Evolutionary conservation across 306 rosid genomes (phyloP), one percentile per base, ranked within the genome.

Genomic region (Mimosa pudica): DNA sequence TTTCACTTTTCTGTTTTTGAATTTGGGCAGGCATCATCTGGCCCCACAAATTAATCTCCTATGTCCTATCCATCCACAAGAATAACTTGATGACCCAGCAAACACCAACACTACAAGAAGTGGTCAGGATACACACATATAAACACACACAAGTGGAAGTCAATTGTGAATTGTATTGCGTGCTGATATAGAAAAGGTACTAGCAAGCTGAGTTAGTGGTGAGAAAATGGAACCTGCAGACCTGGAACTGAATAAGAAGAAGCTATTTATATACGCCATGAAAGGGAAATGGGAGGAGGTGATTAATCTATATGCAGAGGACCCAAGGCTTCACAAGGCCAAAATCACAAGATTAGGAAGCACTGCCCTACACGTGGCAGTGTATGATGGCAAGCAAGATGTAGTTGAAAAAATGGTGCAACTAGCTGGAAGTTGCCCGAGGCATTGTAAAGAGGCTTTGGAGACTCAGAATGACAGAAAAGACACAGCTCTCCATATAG

Each of bases 301-400:
- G 4, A 73, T 82, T 3, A 0, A 1, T 0, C 77, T 12, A 3
- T 90, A 82, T 55, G 2, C 0, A 32, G 1, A 0, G 0, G 18
- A 86, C 0, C 3, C 1, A 5, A 4, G 11, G 18, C 87, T 82
- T 5, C 87, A 62, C 14, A 6, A 17, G 47, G 35, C 73, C 73
- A 41, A n/a, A 18, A 42, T 68, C n/a, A 68, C 73, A 8, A 68
- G 57, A 35, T 24, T 79, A 8, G 89, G 85, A 0, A 83, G 85
- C 78, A 88, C 92, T 7, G 91, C 84, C 20, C 42, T 88, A 35
- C 95, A 89, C 60, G 14, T 82, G 7, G 92, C 92, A 0, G 91
- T 87, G 51, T 70, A 60, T 4, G 88, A 89, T 10, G 75, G 73
- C 13, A 70, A 88, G 33, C 84, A 79, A 16, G 54, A 75, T 0